Percentiles rank a stretch among this genome's conserved stretches.
phyloP scores from a whole-genome alignment of 192 early-diverging fungal genomes.

The Coemansia sp. region DNA sequence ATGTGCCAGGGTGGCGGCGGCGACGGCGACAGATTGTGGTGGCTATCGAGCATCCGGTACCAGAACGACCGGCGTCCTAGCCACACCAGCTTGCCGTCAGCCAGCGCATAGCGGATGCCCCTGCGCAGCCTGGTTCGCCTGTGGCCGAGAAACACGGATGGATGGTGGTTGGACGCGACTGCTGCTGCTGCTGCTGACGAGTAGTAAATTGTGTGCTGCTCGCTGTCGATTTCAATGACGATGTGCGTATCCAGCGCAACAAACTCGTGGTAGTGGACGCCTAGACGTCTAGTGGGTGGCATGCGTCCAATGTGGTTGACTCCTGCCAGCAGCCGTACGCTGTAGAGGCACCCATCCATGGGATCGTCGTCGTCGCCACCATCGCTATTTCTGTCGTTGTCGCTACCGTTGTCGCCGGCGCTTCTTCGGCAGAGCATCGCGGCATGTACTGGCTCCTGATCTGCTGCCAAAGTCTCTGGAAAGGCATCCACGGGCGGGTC shows the following conservation, averaged over 20 bases:
- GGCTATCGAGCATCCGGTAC: conserved; percentile 18
- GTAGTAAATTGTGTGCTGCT: no score
- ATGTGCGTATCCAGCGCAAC: neutral
- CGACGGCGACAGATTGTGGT: conserved; percentile 7
- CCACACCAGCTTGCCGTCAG: conserved; percentile 37
- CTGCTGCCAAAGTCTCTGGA: neutral
- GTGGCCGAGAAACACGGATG: conserved; percentile 21
- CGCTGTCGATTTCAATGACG: neutral
- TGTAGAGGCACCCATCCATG: conserved; percentile 5
- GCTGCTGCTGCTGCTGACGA: neutral
- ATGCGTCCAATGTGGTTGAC: neutral
- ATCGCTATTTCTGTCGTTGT: neutral
- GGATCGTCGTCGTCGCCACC: neutral
- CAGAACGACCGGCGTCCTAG: conserved; percentile 23
- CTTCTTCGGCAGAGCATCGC: neutral
- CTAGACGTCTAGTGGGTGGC: neutral
- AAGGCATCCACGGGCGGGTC: neutral
- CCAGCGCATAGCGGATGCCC: conserved; percentile 17
- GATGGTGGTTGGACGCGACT: neutral
- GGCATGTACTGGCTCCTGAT: neutral
- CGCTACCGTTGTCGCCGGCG: neutral
- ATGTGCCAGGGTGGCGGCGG: conserved; percentile 36
- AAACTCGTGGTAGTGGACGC: neutral
- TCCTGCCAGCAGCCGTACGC: conserved; percentile 1
- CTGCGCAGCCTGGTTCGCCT: conserved; percentile 3